Conservation (phyloP, 768 basidiomycete species). For the Amanita pseudoporphyria region DNA sequence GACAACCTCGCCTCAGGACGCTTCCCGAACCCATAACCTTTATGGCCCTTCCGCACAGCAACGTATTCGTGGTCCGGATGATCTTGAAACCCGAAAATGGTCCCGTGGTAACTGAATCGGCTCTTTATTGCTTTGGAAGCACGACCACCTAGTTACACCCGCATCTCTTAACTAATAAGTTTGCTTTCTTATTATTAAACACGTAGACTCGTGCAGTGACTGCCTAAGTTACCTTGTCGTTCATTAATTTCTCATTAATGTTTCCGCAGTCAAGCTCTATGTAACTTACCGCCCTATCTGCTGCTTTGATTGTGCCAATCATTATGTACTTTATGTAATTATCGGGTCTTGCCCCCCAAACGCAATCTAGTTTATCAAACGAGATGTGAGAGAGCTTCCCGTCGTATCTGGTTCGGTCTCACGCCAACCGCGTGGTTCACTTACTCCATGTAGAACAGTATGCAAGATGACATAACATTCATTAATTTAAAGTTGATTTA, state of each 20-base stretch:
- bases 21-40: conserved; percentile 23
- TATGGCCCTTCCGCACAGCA: conserved; percentile 30
- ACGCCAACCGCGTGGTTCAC: neutral
- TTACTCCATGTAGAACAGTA: neutral
- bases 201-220: conserved; percentile 24
- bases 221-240: conserved; percentile 18
- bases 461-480: neutral
- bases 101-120: conserved; percentile 36
- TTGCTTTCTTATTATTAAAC: conserved; percentile 26
- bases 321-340: conserved; percentile 15
- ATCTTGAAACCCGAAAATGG: conserved; percentile 41
- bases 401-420: conserved; percentile 3
- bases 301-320: conserved; percentile 11
- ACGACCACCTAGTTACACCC: conserved; percentile 28
- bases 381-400: neutral
- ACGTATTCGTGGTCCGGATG: conserved; percentile 32
- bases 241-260: conserved; percentile 32
- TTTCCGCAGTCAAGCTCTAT: conserved; percentile 9
- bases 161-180: conserved; percentile 26
- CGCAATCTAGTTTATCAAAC: neutral
- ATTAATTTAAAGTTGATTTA: neutral
- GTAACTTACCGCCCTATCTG: conserved; percentile 10
- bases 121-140: conserved; percentile 16
- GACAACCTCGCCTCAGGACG: conserved; percentile 30
- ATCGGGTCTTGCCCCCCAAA: neutral